These are phyloP conservation scores for Suillus decipiens DNA, from an alignment of 768 basidiomycete species.

Conservation along the genomic window DNA sequence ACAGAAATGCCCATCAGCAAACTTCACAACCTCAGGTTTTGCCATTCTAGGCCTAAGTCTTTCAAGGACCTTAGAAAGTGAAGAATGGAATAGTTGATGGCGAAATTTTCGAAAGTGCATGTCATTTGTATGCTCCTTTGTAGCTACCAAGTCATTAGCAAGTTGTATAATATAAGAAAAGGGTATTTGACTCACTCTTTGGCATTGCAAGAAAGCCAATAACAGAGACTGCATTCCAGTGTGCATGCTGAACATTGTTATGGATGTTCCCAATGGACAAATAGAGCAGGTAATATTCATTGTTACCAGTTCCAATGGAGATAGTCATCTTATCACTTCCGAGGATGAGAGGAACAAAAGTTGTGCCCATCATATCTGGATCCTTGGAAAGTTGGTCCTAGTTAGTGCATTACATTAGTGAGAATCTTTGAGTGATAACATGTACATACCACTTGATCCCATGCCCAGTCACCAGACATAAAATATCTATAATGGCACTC, in stretches of 20 bases:
- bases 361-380: conserved; percentile 28
- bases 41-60: too few species aligned
- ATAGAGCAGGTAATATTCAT: conserved; percentile 38
- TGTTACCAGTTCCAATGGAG: conserved; percentile 39
- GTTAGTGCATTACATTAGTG: background rate
- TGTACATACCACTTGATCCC: conserved; percentile 32
- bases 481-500: conserved; percentile 15
- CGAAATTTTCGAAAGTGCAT: too few species aligned
- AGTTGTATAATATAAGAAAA: background rate
- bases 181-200: conserved; percentile 7
- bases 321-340: conserved; percentile 45
- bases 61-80: too few species aligned
- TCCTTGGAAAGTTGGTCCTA: conserved; percentile 29
- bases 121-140: background rate
- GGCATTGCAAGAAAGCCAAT: conserved; percentile 11
- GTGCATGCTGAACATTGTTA: background rate
- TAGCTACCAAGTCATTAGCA: background rate
- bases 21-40: too few species aligned
- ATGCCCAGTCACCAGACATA: conserved; percentile 19
- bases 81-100: too few species aligned
- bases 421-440: background rate
- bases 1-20: too few species aligned
- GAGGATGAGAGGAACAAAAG: conserved; percentile 33
- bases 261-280: conserved; percentile 2
- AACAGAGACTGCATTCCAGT: conserved; percentile 3